A percentile compares a stretch with the other conserved stretches of the same genome.
These are phyloP conservation scores for Pseudopithomyces maydicus DNA, from an alignment of 2,329 filamentous ascomycete genomes.

Conservation along the genomic window DNA sequence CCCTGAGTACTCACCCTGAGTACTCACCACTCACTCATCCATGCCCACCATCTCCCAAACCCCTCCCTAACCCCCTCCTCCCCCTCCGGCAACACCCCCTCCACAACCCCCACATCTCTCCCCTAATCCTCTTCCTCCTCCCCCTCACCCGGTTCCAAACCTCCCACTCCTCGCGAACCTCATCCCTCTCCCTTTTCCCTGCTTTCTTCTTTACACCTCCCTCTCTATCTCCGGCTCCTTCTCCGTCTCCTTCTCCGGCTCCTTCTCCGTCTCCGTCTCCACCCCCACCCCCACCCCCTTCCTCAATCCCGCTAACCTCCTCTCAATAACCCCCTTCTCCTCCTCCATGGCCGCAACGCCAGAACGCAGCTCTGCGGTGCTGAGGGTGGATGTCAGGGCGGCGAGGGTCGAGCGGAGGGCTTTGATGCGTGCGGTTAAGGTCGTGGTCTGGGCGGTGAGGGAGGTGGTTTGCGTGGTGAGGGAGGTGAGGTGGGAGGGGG, in stretches of 20 bases:
- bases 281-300: conserved; percentile 47
- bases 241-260: conserved; percentile 54
- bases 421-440: conserved; percentile 55
- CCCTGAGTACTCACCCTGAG: no score
- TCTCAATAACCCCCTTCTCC: conserved; percentile 50
- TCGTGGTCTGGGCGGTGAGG: conserved; percentile 52
- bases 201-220: conserved; percentile 56
- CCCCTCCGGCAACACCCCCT: conserved; percentile 54
- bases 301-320: conserved; percentile 49
- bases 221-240: no score
- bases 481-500: conserved; percentile 54
- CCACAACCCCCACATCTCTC: conserved; percentile 58
- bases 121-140: conserved; percentile 55
- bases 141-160: conserved; percentile 47
- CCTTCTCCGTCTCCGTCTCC: no score
- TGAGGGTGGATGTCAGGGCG: conserved; percentile 54
- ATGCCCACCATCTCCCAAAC: conserved; percentile 53
- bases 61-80: conserved; percentile 54
- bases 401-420: conserved; percentile 54
- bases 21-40: conserved; percentile 39
- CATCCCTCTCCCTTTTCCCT: conserved; percentile 53
- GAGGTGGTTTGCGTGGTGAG: conserved; percentile 56
- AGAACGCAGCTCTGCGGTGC: conserved; percentile 56
- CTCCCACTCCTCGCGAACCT: conserved; percentile 53
- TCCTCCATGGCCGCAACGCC: conserved; percentile 50